phyloP scores from a whole-genome alignment of 2,329 filamentous ascomycete species.

The Cordyceps farinosa region DNA sequence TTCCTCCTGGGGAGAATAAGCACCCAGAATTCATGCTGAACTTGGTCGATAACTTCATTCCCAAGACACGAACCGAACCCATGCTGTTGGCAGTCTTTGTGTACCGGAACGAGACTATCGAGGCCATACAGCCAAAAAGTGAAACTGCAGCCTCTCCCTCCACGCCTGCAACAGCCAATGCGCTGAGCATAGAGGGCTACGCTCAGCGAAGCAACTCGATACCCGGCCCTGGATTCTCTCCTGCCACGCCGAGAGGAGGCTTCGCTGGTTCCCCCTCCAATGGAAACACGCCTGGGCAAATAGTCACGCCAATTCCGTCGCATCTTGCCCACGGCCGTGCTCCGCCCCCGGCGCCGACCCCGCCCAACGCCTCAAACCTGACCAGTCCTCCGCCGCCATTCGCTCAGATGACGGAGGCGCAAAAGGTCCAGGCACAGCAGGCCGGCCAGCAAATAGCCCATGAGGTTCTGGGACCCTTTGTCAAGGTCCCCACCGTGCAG shows the following conservation, averaged over 20 bases:
- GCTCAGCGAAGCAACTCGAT: constrained; percentile 45
- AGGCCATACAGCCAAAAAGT: constrained; percentile 29
- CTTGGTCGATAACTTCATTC: constrained; percentile 78
- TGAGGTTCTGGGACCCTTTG: constrained; percentile 61
- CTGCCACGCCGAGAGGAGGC: constrained; percentile 41
- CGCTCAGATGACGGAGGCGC: constrained; percentile 28
- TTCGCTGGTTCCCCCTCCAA: constrained; percentile 23
- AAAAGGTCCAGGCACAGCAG: constrained; percentile 42
- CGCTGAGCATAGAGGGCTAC: constrained; percentile 33
- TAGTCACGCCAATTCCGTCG: constrained; percentile 19
- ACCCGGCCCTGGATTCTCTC: constrained; percentile 52
- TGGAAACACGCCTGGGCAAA: constrained; percentile 9
- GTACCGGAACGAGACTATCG: constrained; percentile 60
- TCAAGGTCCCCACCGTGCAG: constrained; percentile 61
- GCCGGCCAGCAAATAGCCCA: constrained; percentile 56
- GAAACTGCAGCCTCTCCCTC: constrained; percentile 14
- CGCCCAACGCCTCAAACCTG: constrained; percentile 17
- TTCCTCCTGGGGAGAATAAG: constrained; percentile 65
- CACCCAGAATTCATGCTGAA: constrained; percentile 86
- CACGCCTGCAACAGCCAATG: constrained; percentile 16
- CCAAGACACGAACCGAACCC: constrained; percentile 66
- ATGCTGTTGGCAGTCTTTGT: constrained; percentile 83
- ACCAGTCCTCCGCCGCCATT: constrained; percentile 21
- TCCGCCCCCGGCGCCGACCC: constrained; percentile 22
- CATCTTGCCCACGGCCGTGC: constrained; percentile 17